Conservation (phyloP, 352 stramenopile genomes). For the Phytophthora crassamura region DNA sequence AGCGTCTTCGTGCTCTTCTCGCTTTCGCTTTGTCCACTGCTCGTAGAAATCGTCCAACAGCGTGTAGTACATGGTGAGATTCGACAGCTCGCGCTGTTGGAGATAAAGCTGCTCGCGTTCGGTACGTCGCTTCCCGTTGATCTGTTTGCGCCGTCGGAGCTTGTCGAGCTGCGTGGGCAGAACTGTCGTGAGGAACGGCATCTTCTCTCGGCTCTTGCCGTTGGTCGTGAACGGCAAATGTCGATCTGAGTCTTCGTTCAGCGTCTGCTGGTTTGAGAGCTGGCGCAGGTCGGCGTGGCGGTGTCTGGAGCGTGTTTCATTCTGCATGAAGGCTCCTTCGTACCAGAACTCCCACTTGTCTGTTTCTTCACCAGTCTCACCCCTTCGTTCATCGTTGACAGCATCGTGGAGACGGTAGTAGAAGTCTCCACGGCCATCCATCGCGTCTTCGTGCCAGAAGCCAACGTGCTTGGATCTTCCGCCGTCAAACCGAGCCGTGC, state of each 20-base stretch:
- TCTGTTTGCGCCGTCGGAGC: slow-evolving; percentile 35
- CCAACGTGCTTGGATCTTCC: slow-evolving; percentile 55
- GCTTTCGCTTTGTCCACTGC: slow-evolving; percentile 55
- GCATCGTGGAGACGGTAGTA: slow-evolving; percentile 40
- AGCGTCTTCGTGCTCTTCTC: slow-evolving; percentile 40
- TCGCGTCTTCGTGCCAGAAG: slow-evolving; percentile 73
- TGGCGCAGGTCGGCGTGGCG: slow-evolving; percentile 61
- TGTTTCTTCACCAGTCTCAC: slow-evolving; percentile 14
- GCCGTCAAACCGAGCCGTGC: slow-evolving; percentile 45
- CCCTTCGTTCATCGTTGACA: background rate
- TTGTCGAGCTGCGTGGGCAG: slow-evolving; percentile 52
- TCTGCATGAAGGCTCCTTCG: slow-evolving; percentile 78
- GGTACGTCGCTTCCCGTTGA: slow-evolving; percentile 48
- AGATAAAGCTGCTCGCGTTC: slow-evolving; percentile 54
- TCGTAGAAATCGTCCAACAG: slow-evolving; percentile 76
- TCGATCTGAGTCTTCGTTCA: slow-evolving; percentile 23
- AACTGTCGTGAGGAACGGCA: slow-evolving; percentile 56
- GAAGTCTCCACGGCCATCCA: slow-evolving; percentile 68
- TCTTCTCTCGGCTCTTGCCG: slow-evolving; percentile 65
- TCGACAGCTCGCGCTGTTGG: slow-evolving; percentile 47
- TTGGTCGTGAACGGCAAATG: slow-evolving; percentile 72
- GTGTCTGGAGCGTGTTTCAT: no score
- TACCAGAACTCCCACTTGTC: slow-evolving; percentile 70
- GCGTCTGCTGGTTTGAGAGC: background rate
- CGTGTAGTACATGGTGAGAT: slow-evolving; percentile 64